Base-by-base conservation (phyloP, 2,329 filamentous ascomycete species). In the Blastomyces gilchristii region DNA sequence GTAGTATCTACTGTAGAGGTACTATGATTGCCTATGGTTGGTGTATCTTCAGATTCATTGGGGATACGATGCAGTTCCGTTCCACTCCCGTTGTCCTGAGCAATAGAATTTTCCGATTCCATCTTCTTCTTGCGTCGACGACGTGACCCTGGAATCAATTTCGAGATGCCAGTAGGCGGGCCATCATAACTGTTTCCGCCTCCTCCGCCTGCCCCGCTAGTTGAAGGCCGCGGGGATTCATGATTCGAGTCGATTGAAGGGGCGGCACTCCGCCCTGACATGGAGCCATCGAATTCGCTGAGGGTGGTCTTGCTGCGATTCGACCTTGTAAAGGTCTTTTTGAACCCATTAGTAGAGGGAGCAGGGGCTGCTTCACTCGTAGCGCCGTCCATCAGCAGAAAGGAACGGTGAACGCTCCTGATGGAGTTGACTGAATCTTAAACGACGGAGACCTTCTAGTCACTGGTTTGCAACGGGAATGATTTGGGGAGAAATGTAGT, bases 161-260 rank as follows among this genome's bases (percentile, higher is more conserved):
- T 82, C 12, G 82, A 80, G 65, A 85, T 77, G 61, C 81, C 79
- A 67, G 75, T 78, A 57, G 72, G 66, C 53, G 71, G 71, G 41
- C 25, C 41, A 68, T 76, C 76, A 60, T 70, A 70, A 66, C 73
- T 71, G 66, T 74, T 75, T 58, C 73, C 64, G 11, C 47, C 65
- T 14, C 47, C 47, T 28, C 47, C 47, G 3, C 47, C 47, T 34
- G 73, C 76, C 54, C 75, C 74, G 61, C 70, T 72, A 31, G 75
- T 74, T 57, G 76, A 72, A 37, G 73, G 72, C 65, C 74, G 77
- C 2, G 71, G 73, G 66, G 72, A 69, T 60, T 78, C 76, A 47
- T 70, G 64, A 7, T 67, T 71, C 7, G 76, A 78, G 52, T 76
- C 75, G 39, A 73, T 69, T 16, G 77, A 79, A 50, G 71, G 73